Evolutionary conservation across 495 filamentous ascomycete species (phyloP).

Genomic region (Xylaria curta): DNA sequence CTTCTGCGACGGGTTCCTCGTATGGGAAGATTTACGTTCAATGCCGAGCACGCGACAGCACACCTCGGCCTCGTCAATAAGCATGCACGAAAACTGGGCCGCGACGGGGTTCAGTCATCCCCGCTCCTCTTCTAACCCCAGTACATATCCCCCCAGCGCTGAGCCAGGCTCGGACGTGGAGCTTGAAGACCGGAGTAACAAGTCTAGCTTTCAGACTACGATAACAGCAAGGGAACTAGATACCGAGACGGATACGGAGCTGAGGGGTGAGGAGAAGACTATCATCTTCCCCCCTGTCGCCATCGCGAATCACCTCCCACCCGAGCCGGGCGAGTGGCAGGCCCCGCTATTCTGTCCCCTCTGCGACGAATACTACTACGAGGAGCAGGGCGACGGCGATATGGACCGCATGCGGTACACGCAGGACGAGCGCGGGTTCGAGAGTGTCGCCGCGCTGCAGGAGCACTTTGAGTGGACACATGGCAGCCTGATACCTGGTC

Average conservation of each 20-base stretch:
- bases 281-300: slow-evolving; percentile 56
- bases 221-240: not conserved
- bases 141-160: not conserved
- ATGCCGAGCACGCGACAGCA: slow-evolving; percentile 46
- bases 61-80: slow-evolving; percentile 22
- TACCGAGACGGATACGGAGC: slow-evolving; percentile 24
- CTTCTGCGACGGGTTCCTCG: slow-evolving; percentile 56
- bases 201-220: slow-evolving; percentile 33
- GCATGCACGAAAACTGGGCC: slow-evolving; percentile 26
- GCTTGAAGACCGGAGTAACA: slow-evolving; percentile 18
- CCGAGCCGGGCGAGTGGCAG: slow-evolving; percentile 48
- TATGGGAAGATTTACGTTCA: slow-evolving; percentile 52
- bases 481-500: slow-evolving; percentile 39
- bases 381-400: slow-evolving; percentile 54
- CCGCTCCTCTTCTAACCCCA: not conserved
- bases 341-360: slow-evolving; percentile 52
- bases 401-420: slow-evolving; percentile 45
- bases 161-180: slow-evolving; percentile 15
- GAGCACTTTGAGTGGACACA: slow-evolving; percentile 58
- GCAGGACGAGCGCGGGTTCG: slow-evolving; percentile 52
- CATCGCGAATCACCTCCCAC: slow-evolving; percentile 56
- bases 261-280: slow-evolving; percentile 42
- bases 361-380: slow-evolving; percentile 56
- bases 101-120: slow-evolving; percentile 25
- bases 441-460: slow-evolving; percentile 46